These are phyloP conservation scores for Beauveria sp. DNA, from an alignment of 2,329 filamentous ascomycete species.

Conservation along the genomic window DNA sequence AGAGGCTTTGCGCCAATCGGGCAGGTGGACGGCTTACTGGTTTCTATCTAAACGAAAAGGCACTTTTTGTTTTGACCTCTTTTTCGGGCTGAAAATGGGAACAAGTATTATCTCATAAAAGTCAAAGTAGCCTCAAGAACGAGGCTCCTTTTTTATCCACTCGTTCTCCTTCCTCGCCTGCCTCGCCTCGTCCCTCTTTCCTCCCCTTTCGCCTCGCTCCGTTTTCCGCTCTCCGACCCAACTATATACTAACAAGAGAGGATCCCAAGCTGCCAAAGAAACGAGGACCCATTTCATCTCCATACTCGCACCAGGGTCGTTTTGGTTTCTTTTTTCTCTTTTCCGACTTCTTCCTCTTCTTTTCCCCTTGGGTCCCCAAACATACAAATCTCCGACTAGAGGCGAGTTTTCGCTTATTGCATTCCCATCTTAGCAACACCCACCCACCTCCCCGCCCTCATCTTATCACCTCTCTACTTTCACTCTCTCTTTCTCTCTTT, in stretches of 20 bases:
- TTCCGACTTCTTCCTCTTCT: background rate
- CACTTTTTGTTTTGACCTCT: background rate
- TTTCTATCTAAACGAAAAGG: background rate
- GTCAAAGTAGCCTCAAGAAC: too few species aligned
- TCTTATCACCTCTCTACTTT: background rate
- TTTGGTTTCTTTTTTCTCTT: background rate
- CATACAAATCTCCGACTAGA: background rate
- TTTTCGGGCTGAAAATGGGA: background rate
- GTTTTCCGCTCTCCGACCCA: background rate
- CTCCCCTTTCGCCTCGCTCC: background rate
- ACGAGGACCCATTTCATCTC: background rate
- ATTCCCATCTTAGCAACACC: background rate
- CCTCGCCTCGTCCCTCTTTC: background rate
- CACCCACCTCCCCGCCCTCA: background rate
- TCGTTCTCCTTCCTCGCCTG: too few species aligned
- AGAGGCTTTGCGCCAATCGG: slow-evolving; percentile 2
- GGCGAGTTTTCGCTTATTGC: background rate
- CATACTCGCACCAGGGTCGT: background rate
- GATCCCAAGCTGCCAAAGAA: background rate
- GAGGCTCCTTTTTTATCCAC: too few species aligned
- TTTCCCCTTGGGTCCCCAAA: background rate
- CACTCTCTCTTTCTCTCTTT: background rate
- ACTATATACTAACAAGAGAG: background rate
- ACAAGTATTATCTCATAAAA: too few species aligned
- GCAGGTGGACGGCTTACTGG: slow-evolving; percentile 1